phyloP scores from a whole-genome alignment of 371 early-diverging fungal genomes.

The Rhizopus sp. region DNA sequence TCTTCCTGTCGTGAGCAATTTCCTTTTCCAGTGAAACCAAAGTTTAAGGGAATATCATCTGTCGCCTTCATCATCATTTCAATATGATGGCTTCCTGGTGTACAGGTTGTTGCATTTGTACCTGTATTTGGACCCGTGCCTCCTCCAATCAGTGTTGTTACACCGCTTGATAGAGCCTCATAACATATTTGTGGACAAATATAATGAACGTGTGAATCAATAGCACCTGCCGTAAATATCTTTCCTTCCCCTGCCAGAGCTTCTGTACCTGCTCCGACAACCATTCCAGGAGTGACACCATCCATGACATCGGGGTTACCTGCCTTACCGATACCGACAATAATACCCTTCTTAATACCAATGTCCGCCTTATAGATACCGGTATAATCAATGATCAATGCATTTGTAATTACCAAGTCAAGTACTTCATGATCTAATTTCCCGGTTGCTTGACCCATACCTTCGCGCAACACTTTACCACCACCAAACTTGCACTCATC shows the following conservation, averaged over 20 bases:
- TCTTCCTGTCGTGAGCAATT: constrained; percentile 69
- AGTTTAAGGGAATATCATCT: constrained; percentile 84
- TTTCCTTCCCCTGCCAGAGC: constrained; percentile 88
- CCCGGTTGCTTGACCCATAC: constrained; percentile 87
- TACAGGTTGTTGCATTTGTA: constrained; percentile 93
- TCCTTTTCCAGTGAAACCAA: constrained; percentile 95
- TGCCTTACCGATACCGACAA: constrained; percentile 91
- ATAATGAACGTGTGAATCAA: constrained; percentile 91
- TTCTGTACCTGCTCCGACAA: constrained; percentile 87
- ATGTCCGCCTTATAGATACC: constrained; percentile 98
- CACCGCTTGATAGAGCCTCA: constrained; percentile 84
- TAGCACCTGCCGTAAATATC: constrained; percentile 91
- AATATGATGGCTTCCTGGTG: constrained; percentile 79
- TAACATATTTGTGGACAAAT: constrained; percentile 87
- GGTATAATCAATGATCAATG: constrained; percentile 86
- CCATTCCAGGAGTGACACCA: constrained; percentile 86
- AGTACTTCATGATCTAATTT: constrained; percentile 66
- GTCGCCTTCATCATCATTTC: constrained; percentile 88
- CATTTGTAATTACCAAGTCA: constrained; percentile 93
- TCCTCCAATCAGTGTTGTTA: constrained; percentile 92
- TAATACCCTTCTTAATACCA: constrained; percentile 83
- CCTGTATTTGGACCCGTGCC: constrained; percentile 96
- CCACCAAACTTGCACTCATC: constrained; percentile 92
- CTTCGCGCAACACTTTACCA: constrained; percentile 87
- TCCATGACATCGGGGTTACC: constrained; percentile 97